Percentiles rank a stretch among this genome's conserved stretches.
Evolutionary conservation across 495 filamentous ascomycete genomes (phyloP).

Genomic region (Neurospora sp.): DNA sequence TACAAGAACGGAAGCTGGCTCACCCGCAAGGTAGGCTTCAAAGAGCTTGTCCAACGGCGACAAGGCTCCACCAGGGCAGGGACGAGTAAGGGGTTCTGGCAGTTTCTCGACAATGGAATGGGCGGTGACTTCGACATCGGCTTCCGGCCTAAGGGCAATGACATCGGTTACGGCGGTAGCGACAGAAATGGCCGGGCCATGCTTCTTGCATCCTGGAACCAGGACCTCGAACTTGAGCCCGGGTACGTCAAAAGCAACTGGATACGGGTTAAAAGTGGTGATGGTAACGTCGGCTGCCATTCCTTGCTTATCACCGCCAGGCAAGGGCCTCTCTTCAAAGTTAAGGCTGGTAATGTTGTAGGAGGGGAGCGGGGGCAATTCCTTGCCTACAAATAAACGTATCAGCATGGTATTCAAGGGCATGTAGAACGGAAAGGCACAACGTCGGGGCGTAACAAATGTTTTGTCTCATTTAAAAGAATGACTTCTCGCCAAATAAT

Average conservation of each 20-base stretch:
- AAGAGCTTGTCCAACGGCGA: conserved; percentile 85
- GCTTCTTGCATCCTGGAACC: conserved; percentile 67
- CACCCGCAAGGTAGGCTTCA: conserved; percentile 68
- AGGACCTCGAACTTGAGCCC: conserved; percentile 73
- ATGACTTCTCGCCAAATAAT: conserved; percentile 40
- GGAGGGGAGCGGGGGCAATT: conserved; percentile 65
- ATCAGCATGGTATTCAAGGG: conserved; percentile 20
- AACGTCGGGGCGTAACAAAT: background rate
- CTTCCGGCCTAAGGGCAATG: conserved; percentile 53
- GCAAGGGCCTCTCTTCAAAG: conserved; percentile 55
- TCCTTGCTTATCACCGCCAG: conserved; percentile 38
- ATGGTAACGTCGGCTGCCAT: conserved; percentile 72
- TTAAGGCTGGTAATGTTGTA: conserved; percentile 70
- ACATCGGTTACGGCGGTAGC: conserved; percentile 62
- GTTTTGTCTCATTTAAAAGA: conserved; percentile 20
- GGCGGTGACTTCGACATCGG: conserved; percentile 56
- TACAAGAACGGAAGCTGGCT: conserved; percentile 67
- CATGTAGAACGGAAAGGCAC: background rate
- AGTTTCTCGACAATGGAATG: conserved; percentile 58
- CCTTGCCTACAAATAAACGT: conserved; percentile 33
- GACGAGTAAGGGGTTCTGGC: conserved; percentile 55
- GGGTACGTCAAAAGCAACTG: conserved; percentile 63
- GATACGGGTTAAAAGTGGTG: conserved; percentile 59
- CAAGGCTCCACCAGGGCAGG: conserved; percentile 61
- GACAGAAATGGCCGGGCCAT: conserved; percentile 50